Base-by-base conservation (phyloP, 75 land plant species). In the Selaginella tamariscina region DNA sequence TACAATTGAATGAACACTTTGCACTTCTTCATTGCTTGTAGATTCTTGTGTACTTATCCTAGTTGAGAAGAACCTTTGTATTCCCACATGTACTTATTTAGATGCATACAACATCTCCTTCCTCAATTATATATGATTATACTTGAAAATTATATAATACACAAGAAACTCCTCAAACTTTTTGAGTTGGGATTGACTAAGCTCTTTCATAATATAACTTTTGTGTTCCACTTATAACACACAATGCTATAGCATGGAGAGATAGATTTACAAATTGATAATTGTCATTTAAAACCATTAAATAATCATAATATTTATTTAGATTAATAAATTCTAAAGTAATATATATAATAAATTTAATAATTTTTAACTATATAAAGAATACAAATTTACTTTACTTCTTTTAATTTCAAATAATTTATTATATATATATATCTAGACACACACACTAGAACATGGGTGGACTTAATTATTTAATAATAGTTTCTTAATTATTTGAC, bases 21-120 rank as follows among this genome's bases (percentile, higher is more conserved):
- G 62, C 8, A 2, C n/a, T 59, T 26, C 62, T 21, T 8, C 9
- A 8, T 59, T 59, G 62, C n/a, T 9, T 59, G n/a, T 21, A 2
- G 21, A 9, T 8, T 2, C 62, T 59, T 21, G 23, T 59, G 21
- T 59, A 59, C 26, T 21, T 21, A 23, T 8, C 62, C 62, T 21
- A 59, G 62, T 59, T 21, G 8, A 59, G 26, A 8, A 27, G 9
- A 23, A 23, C 23, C 62, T 59, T 59, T 2, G 62, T 59, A 2
- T 59, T n/a, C 62, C 62, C 62, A 59, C 9, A 59, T 21, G 23
- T 59, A 59, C 26, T 59, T n/a, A n/a, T n/a, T n/a, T 59, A 23
- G 62, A 8, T 21, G 62, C 62, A n/a, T 59, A 27, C 26, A 59
- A 27, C 5, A 59, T 59, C 26, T 59, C 62, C 26, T 8, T 21